Evolutionary conservation across 73 alveolate species (phyloP).

Genomic region (Tetrahymena thermophila): DNA sequence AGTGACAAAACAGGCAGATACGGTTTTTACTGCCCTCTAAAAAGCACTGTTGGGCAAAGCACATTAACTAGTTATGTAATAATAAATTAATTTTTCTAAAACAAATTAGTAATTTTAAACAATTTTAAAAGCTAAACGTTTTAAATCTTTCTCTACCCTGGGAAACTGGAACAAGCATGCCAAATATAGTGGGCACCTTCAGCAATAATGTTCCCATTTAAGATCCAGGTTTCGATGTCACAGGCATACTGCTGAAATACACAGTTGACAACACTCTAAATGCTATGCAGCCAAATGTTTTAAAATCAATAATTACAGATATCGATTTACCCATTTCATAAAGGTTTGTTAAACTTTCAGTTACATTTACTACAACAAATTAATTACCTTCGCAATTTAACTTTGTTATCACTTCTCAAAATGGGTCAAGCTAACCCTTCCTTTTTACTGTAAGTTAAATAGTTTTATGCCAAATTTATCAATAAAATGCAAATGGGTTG

Average conservation of each 20-base stretch:
- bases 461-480: not conserved
- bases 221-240: not conserved
- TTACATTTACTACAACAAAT: not conserved
- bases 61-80: not conserved
- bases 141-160: not conserved
- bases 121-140: not conserved
- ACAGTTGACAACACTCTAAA: not conserved
- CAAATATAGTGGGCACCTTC: not conserved
- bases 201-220: not conserved
- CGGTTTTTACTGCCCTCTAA: not conserved
- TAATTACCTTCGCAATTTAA: not conserved
- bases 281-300: not conserved
- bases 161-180: not conserved
- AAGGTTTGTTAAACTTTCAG: not conserved
- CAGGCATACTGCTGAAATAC: not conserved
- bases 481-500: not conserved
- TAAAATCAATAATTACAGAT: not conserved
- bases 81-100: not conserved
- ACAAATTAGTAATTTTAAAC: not conserved
- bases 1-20: not conserved
- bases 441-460: not conserved
- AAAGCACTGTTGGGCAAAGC: not conserved
- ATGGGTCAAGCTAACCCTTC: not conserved
- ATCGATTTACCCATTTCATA: not conserved
- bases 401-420: not conserved